These are phyloP conservation scores for Calendula officinalis DNA, from an alignment of 129 eudicot species.

Conservation along the genomic window DNA sequence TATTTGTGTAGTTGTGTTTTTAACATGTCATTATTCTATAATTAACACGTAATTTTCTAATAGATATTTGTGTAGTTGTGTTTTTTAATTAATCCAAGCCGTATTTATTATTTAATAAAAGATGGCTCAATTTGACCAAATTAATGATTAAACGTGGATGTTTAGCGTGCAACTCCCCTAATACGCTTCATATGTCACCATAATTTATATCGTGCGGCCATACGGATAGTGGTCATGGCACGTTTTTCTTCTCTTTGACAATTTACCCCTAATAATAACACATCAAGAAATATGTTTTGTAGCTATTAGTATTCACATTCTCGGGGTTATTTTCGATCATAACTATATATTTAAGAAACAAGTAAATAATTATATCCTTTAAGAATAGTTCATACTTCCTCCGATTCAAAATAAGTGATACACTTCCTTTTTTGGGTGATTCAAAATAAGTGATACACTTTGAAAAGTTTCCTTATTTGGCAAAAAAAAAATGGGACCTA, in stretches of 20 bases:
- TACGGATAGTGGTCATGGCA: constrained; percentile 27
- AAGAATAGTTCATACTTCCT: too few species aligned
- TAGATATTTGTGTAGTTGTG: neutral
- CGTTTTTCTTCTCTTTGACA: constrained; percentile 27
- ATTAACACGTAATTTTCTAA: too few species aligned
- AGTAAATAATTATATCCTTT: too few species aligned
- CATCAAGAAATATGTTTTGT: neutral
- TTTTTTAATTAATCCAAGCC: neutral
- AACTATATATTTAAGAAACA: too few species aligned
- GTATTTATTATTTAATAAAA: neutral
- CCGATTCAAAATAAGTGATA: too few species aligned
- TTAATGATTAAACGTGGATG: constrained; percentile 28
- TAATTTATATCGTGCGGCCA: constrained; percentile 31
- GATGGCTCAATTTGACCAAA: constrained; percentile 15
- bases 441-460: too few species aligned
- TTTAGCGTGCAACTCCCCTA: constrained; percentile 27
- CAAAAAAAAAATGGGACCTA: too few species aligned
- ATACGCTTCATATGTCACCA: constrained; percentile 37
- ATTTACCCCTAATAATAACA: constrained; percentile 9
- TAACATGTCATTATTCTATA: too few species aligned
- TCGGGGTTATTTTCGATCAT: too few species aligned
- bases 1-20: too few species aligned
- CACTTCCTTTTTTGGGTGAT: too few species aligned
- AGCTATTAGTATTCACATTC: neutral
- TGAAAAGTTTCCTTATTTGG: too few species aligned